phyloP scores from a whole-genome alignment of 768 basidiomycete genomes.

The Boletus reticuloceps region DNA sequence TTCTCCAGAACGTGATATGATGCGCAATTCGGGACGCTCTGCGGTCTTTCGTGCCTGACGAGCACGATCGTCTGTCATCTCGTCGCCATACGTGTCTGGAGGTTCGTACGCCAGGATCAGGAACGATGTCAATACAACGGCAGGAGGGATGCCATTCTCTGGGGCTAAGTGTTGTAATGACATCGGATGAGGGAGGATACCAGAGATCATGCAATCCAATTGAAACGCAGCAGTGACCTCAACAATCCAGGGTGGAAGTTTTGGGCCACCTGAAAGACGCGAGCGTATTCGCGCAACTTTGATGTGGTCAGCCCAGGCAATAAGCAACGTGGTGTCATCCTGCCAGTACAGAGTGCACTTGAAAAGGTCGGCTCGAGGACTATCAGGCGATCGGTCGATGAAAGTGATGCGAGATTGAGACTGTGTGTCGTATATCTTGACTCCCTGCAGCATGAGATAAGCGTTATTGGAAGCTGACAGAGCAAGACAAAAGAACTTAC shows the following conservation, averaged over 20 bases:
- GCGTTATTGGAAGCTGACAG: not conserved
- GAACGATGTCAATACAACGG: conserved; percentile 59
- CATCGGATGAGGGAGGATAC: conserved; percentile 76
- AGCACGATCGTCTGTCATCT: conserved; percentile 67
- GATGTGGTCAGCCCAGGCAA: conserved; percentile 93
- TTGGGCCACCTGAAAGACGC: conserved; percentile 47
- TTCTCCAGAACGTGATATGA: conserved; percentile 86
- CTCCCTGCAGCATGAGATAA: conserved; percentile 54
- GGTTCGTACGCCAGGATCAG: conserved; percentile 86
- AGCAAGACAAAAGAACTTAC: conserved; percentile 43
- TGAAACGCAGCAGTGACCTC: conserved; percentile 92
- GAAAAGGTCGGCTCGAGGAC: conserved; percentile 92
- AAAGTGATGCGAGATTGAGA: conserved; percentile 78
- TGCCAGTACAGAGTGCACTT: conserved; percentile 92
- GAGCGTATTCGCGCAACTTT: conserved; percentile 82
- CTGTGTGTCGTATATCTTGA: conserved; percentile 87
- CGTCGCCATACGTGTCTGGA: conserved; percentile 65
- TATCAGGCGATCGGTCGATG: conserved; percentile 78
- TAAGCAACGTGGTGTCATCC: conserved; percentile 85
- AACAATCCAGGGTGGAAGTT: conserved; percentile 61
- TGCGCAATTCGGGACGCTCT: conserved; percentile 90
- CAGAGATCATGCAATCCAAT: conserved; percentile 93
- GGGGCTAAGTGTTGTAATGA: conserved; percentile 22
- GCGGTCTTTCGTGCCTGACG: conserved; percentile 81
- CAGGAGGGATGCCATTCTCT: conserved; percentile 17